phyloP scores from a whole-genome alignment of 1,139 yeast genomes.

The Debaryomyces fabryi region DNA sequence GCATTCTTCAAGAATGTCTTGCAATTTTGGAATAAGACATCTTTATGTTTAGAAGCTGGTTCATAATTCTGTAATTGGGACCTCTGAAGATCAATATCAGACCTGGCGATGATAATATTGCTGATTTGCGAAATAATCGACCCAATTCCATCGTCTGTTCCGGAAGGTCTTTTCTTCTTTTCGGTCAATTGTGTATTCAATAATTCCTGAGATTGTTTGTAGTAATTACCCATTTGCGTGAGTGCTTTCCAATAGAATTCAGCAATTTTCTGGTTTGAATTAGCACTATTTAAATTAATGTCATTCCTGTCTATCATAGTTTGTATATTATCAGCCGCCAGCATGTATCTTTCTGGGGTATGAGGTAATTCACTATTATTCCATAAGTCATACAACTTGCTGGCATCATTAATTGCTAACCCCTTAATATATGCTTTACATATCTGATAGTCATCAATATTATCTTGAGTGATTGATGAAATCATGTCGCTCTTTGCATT shows the following conservation, averaged over 20 bases:
- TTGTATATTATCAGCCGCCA: slow-evolving; percentile 48
- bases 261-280: slow-evolving; percentile 13
- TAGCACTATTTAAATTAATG: slow-evolving; percentile 18
- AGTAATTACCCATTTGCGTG: slow-evolving; percentile 36
- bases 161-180: slow-evolving; percentile 21
- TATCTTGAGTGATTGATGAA: slow-evolving; percentile 25
- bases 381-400: slow-evolving; percentile 29
- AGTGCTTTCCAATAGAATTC: slow-evolving; percentile 42
- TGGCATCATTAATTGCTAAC: slow-evolving; percentile 20
- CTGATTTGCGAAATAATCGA: slow-evolving; percentile 43
- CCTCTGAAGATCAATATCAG: slow-evolving; percentile 58
- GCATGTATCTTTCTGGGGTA: slow-evolving; percentile 38
- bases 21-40: slow-evolving; percentile 39
- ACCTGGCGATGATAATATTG: slow-evolving; percentile 49
- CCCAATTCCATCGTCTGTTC: slow-evolving; percentile 34
- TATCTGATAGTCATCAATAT: slow-evolving; percentile 30
- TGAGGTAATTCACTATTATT: slow-evolving; percentile 23
- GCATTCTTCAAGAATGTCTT: slow-evolving; percentile 50
- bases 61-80: slow-evolving; percentile 32
- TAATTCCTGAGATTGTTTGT: slow-evolving; percentile 43
- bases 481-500: slow-evolving; percentile 28
- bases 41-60: slow-evolving; percentile 31
- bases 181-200: slow-evolving; percentile 21
- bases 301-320: slow-evolving; percentile 44
- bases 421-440: slow-evolving; percentile 27